These are phyloP conservation scores for Botryotinia globosa DNA, from an alignment of 2,329 filamentous ascomycete species.

Conservation along the genomic window DNA sequence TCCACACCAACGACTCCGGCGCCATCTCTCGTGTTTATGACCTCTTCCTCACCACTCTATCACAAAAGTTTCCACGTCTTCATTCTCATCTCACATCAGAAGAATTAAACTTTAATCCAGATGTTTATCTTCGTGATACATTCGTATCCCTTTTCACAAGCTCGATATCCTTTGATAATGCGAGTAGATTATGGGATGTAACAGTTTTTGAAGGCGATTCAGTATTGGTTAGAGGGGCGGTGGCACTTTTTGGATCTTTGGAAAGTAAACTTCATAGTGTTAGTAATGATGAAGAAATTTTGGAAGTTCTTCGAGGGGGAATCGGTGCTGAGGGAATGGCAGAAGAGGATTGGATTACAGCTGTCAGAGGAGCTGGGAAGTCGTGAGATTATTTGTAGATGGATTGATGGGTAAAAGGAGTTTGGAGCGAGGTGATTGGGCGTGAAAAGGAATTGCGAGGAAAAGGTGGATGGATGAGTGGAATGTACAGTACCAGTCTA, in stretches of 20 bases:
- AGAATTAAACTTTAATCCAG: slow-evolving; percentile 46
- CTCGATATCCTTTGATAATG: slow-evolving; percentile 65
- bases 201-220: slow-evolving; percentile 80
- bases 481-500: not conserved
- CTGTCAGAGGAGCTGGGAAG: slow-evolving; percentile 33
- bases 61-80: slow-evolving; percentile 61
- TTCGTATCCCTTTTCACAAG: slow-evolving; percentile 65
- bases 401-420: not conserved
- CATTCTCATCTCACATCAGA: slow-evolving; percentile 59
- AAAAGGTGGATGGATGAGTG: not conserved
- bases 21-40: slow-evolving; percentile 68
- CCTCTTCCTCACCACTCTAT: slow-evolving; percentile 64
- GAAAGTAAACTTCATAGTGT: slow-evolving; percentile 50
- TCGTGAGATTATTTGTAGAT: slow-evolving; percentile 12
- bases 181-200: slow-evolving; percentile 74
- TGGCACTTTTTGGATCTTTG: slow-evolving; percentile 58
- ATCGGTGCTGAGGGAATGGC: slow-evolving; percentile 24
- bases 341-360: slow-evolving; percentile 35
- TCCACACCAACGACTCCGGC: slow-evolving; percentile 67
- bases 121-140: slow-evolving; percentile 56
- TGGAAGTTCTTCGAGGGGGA: slow-evolving; percentile 24
- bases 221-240: slow-evolving; percentile 66
- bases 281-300: slow-evolving; percentile 27
- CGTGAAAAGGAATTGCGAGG: not conserved
- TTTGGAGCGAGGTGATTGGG: not conserved